Evolutionary conservation across 208 protist genomes (phyloP).

Genomic region (Endotrypanum monterogeii): DNA sequence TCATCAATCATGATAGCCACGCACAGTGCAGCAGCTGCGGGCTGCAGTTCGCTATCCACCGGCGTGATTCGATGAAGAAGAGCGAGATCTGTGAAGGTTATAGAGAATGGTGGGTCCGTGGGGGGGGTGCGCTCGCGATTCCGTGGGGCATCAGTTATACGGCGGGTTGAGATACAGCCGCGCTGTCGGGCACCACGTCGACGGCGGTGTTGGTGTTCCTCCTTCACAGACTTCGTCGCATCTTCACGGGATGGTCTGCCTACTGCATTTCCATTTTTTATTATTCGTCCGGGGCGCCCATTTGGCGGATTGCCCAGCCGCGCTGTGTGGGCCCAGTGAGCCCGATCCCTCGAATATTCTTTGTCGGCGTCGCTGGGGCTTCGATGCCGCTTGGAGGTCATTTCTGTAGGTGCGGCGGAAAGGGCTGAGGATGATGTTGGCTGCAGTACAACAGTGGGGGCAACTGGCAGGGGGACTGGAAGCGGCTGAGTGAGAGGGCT

Average conservation of each 20-base stretch:
- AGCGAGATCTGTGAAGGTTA: constrained; percentile 33
- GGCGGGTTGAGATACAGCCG: not conserved
- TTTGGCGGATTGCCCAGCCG: not conserved
- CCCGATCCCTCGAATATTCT: not conserved
- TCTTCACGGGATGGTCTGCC: not conserved
- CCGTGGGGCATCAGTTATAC: not conserved
- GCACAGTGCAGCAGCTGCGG: constrained; percentile 4
- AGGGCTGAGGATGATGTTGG: not conserved
- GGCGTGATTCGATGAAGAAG: constrained; percentile 17
- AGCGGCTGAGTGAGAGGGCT: constrained; percentile 5
- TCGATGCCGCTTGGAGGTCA: constrained; percentile 1
- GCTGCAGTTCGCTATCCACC: not conserved
- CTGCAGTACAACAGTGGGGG: not conserved
- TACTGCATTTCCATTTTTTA: not conserved
- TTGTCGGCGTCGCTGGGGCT: not conserved
- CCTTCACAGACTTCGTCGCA: not conserved
- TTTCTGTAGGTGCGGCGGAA: not conserved
- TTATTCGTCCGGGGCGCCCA: not conserved
- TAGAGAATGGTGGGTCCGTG: constrained; percentile 9
- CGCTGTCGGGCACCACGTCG: not conserved
- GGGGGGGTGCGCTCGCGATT: not conserved
- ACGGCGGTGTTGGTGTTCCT: not conserved
- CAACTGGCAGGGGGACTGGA: not conserved
- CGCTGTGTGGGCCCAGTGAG: not conserved
- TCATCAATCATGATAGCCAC: constrained; percentile 24